Percentiles rank a stretch among this genome's conserved stretches.
Conservation (phyloP, 2,329 filamentous ascomycete species). For the Colletotrichum melonis region DNA sequence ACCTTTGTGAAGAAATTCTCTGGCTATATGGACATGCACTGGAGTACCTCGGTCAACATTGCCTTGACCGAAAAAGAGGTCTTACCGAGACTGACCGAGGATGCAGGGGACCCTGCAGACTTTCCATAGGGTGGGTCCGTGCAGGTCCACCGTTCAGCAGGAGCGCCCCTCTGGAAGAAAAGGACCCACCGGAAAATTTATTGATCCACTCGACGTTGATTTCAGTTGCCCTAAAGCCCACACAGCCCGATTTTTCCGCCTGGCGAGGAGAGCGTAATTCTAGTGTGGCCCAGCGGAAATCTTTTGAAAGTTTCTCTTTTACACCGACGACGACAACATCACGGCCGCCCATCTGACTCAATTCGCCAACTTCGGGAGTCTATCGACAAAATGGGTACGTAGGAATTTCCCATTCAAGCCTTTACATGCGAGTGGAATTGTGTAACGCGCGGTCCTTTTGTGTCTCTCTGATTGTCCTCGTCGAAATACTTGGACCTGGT, state of each 20-base stretch:
- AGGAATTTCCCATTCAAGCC: conserved; percentile 52
- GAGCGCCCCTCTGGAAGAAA: neutral
- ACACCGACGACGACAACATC: conserved; percentile 47
- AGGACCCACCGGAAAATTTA: neutral
- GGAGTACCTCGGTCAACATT: too few species aligned
- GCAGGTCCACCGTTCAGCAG: neutral
- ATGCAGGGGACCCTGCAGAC: neutral
- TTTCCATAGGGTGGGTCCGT: neutral
- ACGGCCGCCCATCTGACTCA: conserved; percentile 46
- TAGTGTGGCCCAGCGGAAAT: neutral
- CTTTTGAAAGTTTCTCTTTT: conserved; percentile 23
- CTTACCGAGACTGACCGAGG: neutral
- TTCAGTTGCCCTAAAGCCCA: conserved; percentile 17
- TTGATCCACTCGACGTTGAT: neutral
- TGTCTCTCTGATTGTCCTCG: neutral
- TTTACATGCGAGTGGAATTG: conserved; percentile 49
- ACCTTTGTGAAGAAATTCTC: neutral
- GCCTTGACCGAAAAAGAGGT: neutral
- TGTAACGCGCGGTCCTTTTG: conserved; percentile 24
- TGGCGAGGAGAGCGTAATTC: conserved; percentile 11
- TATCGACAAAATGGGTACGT: conserved; percentile 73
- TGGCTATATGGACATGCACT: neutral
- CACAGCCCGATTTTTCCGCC: conserved; percentile 16
- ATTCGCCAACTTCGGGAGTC: conserved; percentile 55
- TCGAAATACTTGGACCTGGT: neutral